Percentiles rank a stretch among this genome's conserved stretches.
Evolutionary conservation across 2,329 filamentous ascomycete genomes (phyloP).

Genomic region (Fusarium avenaceum): DNA sequence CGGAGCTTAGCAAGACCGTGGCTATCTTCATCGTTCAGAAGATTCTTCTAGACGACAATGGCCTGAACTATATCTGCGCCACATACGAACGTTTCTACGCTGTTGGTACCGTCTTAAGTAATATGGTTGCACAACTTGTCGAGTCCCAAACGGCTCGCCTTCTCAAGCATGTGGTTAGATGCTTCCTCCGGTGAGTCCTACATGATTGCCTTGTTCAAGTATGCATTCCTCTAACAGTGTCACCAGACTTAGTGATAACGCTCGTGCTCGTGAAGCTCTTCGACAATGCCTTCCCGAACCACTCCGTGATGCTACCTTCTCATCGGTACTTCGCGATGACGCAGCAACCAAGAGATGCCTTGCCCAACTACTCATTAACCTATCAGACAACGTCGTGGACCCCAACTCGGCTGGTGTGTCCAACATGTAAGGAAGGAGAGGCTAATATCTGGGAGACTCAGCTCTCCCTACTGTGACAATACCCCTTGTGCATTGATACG

Average conservation of each 20-base stretch:
- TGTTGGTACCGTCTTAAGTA: constrained; percentile 95
- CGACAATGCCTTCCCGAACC: constrained; percentile 97
- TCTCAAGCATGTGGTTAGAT: constrained; percentile 96
- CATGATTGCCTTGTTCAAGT: background rate
- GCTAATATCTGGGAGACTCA: constrained; percentile 26
- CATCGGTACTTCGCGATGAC: constrained; percentile 94
- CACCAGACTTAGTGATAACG: constrained; percentile 90
- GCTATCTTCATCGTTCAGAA: constrained; percentile 99
- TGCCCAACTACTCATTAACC: constrained; percentile 95
- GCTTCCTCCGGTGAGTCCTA: constrained; percentile 86
- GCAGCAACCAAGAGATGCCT: constrained; percentile 98
- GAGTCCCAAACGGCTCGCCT: constrained; percentile 97
- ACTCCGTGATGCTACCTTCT: constrained; percentile 98
- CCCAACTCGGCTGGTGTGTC: constrained; percentile 53
- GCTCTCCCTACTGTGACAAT: constrained; percentile 46
- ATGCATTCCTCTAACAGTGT: constrained; percentile 23
- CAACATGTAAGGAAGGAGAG: constrained; percentile 51
- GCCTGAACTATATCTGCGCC: constrained; percentile 97
- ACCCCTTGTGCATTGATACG: constrained; percentile 49
- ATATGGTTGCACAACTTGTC: constrained; percentile 98
- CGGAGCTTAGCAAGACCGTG: constrained; percentile 97
- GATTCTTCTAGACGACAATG: constrained; percentile 96
- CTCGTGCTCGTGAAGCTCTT: constrained; percentile 92
- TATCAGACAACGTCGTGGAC: constrained; percentile 86
- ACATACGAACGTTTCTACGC: constrained; percentile 99